Evolutionary conservation across 148 eudicot species (phyloP).

Genomic region (Chenopodium album): DNA sequence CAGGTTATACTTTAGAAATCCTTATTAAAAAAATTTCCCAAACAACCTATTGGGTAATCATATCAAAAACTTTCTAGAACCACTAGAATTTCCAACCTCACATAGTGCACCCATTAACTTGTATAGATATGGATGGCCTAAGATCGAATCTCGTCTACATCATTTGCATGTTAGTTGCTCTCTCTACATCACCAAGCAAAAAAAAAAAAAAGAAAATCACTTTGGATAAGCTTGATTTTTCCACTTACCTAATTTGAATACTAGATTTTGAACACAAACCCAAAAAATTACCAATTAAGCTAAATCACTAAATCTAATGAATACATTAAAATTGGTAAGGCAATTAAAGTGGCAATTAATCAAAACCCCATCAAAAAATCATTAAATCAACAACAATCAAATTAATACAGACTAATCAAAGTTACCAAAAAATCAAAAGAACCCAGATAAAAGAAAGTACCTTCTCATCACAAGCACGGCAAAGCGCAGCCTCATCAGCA

Average conservation of each 20-base stretch:
- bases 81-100: not conserved
- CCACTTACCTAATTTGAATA: constrained; percentile 1
- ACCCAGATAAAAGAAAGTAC: constrained; percentile 27
- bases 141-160: no score
- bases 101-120: no score
- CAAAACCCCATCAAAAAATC: not conserved
- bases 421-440: not conserved
- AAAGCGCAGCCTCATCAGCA: constrained; percentile 97
- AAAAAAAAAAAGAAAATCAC: not conserved
- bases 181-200: no score
- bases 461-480: constrained; percentile 90
- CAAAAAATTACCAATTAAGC: not conserved
- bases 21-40: not conserved
- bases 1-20: not conserved
- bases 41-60: not conserved
- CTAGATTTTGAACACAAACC: not conserved
- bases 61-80: not conserved
- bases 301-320: not conserved
- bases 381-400: not conserved
- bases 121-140: no score
- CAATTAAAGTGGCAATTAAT: constrained; percentile 3
- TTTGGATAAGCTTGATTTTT: constrained; percentile 5
- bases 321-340: not conserved
- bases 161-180: no score
- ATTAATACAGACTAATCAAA: not conserved